phyloP scores from a whole-genome alignment of 495 filamentous ascomycete genomes.

The Annulohypoxylon stygium region DNA sequence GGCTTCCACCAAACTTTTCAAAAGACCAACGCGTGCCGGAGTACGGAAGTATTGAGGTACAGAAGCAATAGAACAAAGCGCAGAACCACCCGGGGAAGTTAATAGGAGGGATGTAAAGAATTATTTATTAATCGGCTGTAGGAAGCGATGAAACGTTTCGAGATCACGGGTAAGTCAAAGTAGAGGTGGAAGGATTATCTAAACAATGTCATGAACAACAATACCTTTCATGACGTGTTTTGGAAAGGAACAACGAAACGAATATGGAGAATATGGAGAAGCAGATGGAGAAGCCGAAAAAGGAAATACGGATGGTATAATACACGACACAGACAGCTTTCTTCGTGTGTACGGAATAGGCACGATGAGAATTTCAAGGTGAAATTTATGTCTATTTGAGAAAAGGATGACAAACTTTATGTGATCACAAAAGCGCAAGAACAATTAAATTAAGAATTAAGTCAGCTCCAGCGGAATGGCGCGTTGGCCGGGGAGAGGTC shows the following conservation, averaged over 20 bases:
- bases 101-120: not conserved
- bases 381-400: slow-evolving; percentile 1
- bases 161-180: slow-evolving; percentile 8
- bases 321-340: slow-evolving; percentile 27
- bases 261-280: not conserved
- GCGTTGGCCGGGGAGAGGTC: slow-evolving; percentile 35
- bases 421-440: slow-evolving; percentile 24
- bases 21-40: slow-evolving; percentile 13
- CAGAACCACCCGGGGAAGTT: slow-evolving; percentile 12
- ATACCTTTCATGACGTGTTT: slow-evolving; percentile 20
- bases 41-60: not conserved
- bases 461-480: slow-evolving; percentile 20
- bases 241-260: slow-evolving; percentile 14
- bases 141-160: slow-evolving; percentile 3
- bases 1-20: slow-evolving; percentile 33
- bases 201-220: slow-evolving; percentile 13
- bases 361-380: slow-evolving; percentile 16
- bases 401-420: slow-evolving; percentile 19
- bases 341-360: slow-evolving; percentile 9
- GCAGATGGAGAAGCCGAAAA: not conserved
- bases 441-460: slow-evolving; percentile 36
- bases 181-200: slow-evolving; percentile 25
- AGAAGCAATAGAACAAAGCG: slow-evolving; percentile 24
- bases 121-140: slow-evolving; percentile 7
- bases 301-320: not conserved